A percentile compares a stretch with the other conserved stretches of the same genome.
Evolutionary conservation across 768 basidiomycete species (phyloP).

Genomic region (Kwoniella pini): DNA sequence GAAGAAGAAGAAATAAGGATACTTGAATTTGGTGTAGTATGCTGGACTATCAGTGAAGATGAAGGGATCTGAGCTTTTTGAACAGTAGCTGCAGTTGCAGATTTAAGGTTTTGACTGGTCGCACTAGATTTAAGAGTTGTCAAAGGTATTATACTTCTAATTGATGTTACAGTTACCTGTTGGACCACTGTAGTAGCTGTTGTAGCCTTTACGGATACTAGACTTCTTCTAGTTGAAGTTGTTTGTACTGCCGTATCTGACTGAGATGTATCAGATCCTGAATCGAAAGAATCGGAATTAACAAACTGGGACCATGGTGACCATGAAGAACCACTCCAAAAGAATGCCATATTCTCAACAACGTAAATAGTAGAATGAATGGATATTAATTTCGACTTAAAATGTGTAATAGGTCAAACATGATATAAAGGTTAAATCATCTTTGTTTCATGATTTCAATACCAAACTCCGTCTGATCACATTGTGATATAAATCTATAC

Average conservation of each 20-base stretch:
- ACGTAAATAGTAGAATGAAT: too few relatives aligned
- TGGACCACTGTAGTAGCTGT: conserved; percentile 1
- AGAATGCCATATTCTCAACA: conserved; percentile 5
- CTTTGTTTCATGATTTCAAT: too few relatives aligned
- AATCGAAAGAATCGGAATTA: background rate
- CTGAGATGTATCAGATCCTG: background rate
- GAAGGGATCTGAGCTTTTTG: too few relatives aligned
- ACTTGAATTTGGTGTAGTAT: background rate
- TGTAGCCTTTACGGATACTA: background rate
- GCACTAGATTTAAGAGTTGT: background rate
- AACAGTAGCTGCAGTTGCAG: background rate
- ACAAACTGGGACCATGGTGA: background rate
- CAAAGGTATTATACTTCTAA: background rate
- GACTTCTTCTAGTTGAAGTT: background rate
- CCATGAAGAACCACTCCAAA: conserved; percentile 12
- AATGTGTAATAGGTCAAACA: too few relatives aligned
- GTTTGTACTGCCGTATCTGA: background rate
- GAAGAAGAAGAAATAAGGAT: background rate
- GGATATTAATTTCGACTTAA: too few relatives aligned
- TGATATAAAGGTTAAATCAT: too few relatives aligned
- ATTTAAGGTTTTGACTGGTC: background rate
- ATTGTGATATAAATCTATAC: too few relatives aligned
- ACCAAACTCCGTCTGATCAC: too few relatives aligned
- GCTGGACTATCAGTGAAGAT: background rate
- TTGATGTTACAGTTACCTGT: background rate